Evolutionary conservation across 1,139 yeast genomes (phyloP), one percentile per base, ranked within the genome.

Genomic region (Arxiozyma bovina): DNA sequence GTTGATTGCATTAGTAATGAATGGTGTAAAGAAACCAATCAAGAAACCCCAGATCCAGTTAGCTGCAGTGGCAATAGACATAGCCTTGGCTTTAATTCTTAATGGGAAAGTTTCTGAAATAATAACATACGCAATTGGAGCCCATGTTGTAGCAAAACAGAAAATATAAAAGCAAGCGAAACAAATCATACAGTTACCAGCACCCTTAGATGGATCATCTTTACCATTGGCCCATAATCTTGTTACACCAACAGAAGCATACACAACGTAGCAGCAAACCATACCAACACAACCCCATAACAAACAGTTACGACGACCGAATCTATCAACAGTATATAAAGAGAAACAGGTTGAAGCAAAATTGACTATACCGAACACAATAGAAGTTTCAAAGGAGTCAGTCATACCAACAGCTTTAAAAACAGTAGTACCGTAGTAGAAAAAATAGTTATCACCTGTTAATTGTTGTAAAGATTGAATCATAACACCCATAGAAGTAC

Each of bases 121-220:
- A 64, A 86, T 81, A 58, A 84, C 84, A 74, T 77, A 87, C 51
- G 84, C 84, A 66, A 84, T 81, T 64, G 95, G 93, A 58, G 91
- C 96, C 95, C 95, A 87, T 18, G 94, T 83, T 53, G 85, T 77
- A 52, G 95, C 94, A 69, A 87, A 87, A 75, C 81, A 83, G 79
- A 85, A 83, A 60, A 88, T 83, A 77, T 79, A 87, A 68, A 87
- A 74, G 74, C 93, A 85, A 44, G 93, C 81, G 61, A 87, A 78
- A 72, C 84, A 83, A 72, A 88, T 86, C 93, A 82, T 80, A 59
- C 85, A 87, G 69, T 83, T 75, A 70, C 93, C 94, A 53, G 86
- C 82, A 59, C 85, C 75, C 60, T 73, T 73, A 53, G 71, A 63
- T 44, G 65, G 67, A 67, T 81, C 77, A 74, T 89, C 89, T 48